phyloP scores from a whole-genome alignment of 257 asterid species.

The Solanum microdontum region DNA sequence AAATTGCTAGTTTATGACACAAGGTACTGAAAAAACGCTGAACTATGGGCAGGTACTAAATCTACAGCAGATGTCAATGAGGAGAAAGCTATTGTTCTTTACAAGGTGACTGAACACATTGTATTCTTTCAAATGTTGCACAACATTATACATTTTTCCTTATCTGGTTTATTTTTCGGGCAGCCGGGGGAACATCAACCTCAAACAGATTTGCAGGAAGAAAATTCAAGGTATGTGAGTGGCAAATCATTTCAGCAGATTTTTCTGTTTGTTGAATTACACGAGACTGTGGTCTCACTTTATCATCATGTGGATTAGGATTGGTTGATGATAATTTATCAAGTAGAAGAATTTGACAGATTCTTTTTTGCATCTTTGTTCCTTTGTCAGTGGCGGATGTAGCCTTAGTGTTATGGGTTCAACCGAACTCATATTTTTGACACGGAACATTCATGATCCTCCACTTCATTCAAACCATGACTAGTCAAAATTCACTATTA shows the following conservation, averaged over 20 bases:
- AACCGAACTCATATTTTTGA: neutral
- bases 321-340: neutral
- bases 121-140: neutral
- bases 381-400: neutral
- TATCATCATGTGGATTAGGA: neutral
- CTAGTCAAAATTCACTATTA: neutral
- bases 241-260: constrained; percentile 10
- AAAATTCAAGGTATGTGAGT: constrained; percentile 56
- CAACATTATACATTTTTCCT: neutral
- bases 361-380: neutral
- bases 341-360: neutral
- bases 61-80: constrained; percentile 29
- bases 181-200: constrained; percentile 59
- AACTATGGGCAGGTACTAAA: constrained; percentile 44
- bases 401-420: neutral
- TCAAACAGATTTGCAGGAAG: constrained; percentile 45
- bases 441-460: neutral
- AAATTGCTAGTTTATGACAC: constrained; percentile 8
- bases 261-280: constrained; percentile 1
- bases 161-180: constrained; percentile 9
- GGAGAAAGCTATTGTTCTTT: constrained; percentile 81
- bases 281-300: neutral
- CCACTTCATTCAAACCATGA: neutral
- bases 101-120: constrained; percentile 46
- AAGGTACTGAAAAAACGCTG: neutral